Evolutionary conservation across 2,329 filamentous ascomycete genomes (phyloP), one percentile per base, ranked within the genome.

Genomic region (Penicillium sp.): DNA sequence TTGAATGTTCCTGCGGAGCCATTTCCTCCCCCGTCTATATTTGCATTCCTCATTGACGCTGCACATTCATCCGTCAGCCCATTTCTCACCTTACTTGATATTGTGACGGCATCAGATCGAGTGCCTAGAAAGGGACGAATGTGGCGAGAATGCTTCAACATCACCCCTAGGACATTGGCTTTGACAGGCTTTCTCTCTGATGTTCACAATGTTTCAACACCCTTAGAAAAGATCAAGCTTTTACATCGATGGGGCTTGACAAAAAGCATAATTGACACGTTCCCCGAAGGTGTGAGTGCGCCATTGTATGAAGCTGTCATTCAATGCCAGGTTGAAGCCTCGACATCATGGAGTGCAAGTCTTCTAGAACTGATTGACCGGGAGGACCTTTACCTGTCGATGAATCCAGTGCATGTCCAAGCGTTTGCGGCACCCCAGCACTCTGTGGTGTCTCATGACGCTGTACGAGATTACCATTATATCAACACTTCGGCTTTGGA

Each of bases 291-390:
- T 26, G 81, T 97, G n/a, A 83, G 90, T 53, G 85, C 88, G 2
- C 89, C 90, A 0, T 79, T 98, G 14, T 88, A 89, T 69, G 93
- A 98, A 75, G 87, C 89, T 5, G 91, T 98, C 41, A 84, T 88
- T n/a, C 83, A 86, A 61, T 96, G 91, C 63, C 93, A 96, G 71
- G 84, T 86, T n/a, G 84, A 86, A 58, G 93, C 93, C 19, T 90
- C 92, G 10, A 83, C 87, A 0, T 84, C 82, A 1, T 98, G 93
- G 92, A 81, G 84, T 14, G 82, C 82, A 43, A 82, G 85, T 1
- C 78, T 96, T 6, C 81, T 97, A 14, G 82, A 87, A 53, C 78
- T 97, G 5, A 86, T 97, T 13, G 89, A 90, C 52, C 85, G 95
- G 58, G 87, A 91, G 58, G 95, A 98, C 70, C 84, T 97, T 43